Conservation (phyloP, 257 asterid species). For the Nicotiana knightiana region DNA sequence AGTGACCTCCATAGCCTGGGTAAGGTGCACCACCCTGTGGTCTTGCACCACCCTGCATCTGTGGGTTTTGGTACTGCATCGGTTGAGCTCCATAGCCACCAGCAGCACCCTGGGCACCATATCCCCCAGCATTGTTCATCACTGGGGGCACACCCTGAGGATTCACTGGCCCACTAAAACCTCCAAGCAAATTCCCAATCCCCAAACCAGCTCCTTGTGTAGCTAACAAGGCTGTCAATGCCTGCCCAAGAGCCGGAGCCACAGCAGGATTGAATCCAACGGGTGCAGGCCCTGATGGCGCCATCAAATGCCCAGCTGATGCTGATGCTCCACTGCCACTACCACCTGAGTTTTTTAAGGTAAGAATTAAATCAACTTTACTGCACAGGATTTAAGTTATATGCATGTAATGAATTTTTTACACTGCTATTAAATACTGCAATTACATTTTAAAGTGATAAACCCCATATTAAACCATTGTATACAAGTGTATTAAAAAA, state of each 20-base stretch:
- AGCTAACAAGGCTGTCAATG: slow-evolving; percentile 81
- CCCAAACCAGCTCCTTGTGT: slow-evolving; percentile 83
- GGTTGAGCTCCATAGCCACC: slow-evolving; percentile 72
- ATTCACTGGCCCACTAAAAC: slow-evolving; percentile 61
- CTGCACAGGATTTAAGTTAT: too few relatives aligned
- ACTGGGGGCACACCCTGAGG: slow-evolving; percentile 63
- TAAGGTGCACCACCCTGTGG: slow-evolving; percentile 93
- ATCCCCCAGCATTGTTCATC: slow-evolving; percentile 51
- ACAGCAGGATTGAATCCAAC: slow-evolving; percentile 75
- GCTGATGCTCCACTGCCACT: slow-evolving; percentile 27
- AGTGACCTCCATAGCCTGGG: slow-evolving; percentile 70
- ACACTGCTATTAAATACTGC: too few relatives aligned
- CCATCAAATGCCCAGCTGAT: slow-evolving; percentile 86
- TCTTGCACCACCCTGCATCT: slow-evolving; percentile 77
- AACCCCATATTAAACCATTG: too few relatives aligned
- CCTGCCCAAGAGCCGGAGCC: slow-evolving; percentile 80
- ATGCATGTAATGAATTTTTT: too few relatives aligned
- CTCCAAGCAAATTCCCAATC: slow-evolving; percentile 81
- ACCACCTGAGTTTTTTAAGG: slow-evolving; percentile 16
- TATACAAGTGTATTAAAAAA: too few relatives aligned
- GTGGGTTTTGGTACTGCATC: slow-evolving; percentile 67
- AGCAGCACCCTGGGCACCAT: slow-evolving; percentile 60
- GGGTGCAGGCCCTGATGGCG: slow-evolving; percentile 61
- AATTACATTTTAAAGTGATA: not conserved
- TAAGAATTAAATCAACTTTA: not conserved